A percentile compares a stretch with the other conserved stretches of the same genome.
phyloP scores from a whole-genome alignment of 495 filamentous ascomycete genomes.

The Talaromyces proteolyticus region DNA sequence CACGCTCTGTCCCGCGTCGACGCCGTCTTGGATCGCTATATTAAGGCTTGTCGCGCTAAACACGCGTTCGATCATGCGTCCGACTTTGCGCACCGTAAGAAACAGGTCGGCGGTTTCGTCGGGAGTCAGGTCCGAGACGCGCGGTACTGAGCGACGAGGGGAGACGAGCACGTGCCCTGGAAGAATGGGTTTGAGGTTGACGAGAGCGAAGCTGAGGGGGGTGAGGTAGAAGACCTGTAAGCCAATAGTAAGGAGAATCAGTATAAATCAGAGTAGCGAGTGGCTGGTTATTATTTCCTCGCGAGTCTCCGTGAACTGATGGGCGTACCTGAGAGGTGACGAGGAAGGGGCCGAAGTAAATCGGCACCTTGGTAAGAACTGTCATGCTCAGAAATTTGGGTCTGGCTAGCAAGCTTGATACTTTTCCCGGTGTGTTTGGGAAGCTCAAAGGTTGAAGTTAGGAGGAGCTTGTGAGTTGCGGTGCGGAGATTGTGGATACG shows the following conservation, averaged over 20 bases:
- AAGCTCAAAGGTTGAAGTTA: too few relatives aligned
- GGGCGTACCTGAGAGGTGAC: conserved; percentile 37
- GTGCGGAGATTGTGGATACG: too few relatives aligned
- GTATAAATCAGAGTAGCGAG: neutral
- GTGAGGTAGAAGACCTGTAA: conserved; percentile 80
- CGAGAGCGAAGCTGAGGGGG: conserved; percentile 71
- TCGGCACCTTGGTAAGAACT: conserved; percentile 27
- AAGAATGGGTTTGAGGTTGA: conserved; percentile 91
- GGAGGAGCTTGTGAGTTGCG: too few relatives aligned
- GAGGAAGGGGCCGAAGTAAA: conserved; percentile 40
- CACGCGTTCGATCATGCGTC: conserved; percentile 67
- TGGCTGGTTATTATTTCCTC: neutral
- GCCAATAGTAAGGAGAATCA: too few relatives aligned
- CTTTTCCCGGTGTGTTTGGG: too few relatives aligned
- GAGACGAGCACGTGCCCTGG: conserved; percentile 87
- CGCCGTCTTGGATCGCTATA: conserved; percentile 88
- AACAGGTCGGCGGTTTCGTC: conserved; percentile 82
- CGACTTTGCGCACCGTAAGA: conserved; percentile 71
- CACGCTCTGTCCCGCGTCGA: conserved; percentile 83
- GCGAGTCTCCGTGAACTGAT: too few relatives aligned
- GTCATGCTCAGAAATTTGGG: neutral
- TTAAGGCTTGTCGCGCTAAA: conserved; percentile 70
- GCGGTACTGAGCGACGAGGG: conserved; percentile 52
- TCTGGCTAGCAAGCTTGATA: too few relatives aligned
- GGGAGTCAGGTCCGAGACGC: conserved; percentile 67